Base-by-base conservation (phyloP, 345 rosid species). In the Raphanus raphanistrum region DNA sequence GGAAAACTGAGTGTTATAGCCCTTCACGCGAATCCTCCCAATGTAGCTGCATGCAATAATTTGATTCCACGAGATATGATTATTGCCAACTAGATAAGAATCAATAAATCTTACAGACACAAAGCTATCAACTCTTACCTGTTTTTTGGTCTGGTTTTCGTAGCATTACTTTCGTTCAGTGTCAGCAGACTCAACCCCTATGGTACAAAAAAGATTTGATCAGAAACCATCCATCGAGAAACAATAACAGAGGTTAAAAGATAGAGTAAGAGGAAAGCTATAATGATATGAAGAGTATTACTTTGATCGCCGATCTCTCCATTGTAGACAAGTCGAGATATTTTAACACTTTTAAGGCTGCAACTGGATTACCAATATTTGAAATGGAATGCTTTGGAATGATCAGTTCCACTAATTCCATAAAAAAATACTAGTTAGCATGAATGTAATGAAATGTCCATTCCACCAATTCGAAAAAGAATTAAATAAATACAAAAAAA, bases 1-100 rank as follows among this genome's bases (percentile, higher is more conserved):
- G 32, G 33, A 29, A 31, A 72, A 29, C 13, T 12, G 6, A 45
- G 3, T 16, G 68, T 62, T 68, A 72, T 43, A 72, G 16, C 76
- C 61, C n/a, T 0, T 3, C 0, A 73, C 62, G 1, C 0, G 0
- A 45, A 73, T 11, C 31, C 69, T 73, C 62, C 61, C 61, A 16
- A 50, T 12, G 2, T 62, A 29, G 21, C 76, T 72, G 43, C 41
- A 35, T 72, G 41, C 43, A 33, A 33, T 6, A 36, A 36, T 8
- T 36, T 36, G 43, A 36, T 36, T 36, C 2, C 43, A 36, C 43
- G 43, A 36, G 10, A 27, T 27, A 27, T 27, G 2, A 36, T 7
- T 36, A 8, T 36, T 36, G 2, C 11, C 41, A 36, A 36, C 10
- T 2, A 7, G 43, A 36, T 27, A 36, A 36, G 43, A 36, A 36